phyloP scores from a whole-genome alignment of 257 asterid species.

The Linderniella brevidens region DNA sequence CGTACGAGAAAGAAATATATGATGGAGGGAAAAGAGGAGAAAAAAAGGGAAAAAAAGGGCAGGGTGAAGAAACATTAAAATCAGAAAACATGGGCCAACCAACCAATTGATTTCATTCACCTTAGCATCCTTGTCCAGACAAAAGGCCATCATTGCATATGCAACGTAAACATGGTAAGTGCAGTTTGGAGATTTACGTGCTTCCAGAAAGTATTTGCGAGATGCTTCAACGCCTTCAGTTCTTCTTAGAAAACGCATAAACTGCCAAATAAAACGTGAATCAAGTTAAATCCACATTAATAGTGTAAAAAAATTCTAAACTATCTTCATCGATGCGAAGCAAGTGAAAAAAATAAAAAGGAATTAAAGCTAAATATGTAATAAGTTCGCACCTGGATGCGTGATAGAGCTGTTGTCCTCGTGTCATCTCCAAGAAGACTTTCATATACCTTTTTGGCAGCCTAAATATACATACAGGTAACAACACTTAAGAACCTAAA shows the following conservation, averaged over 20 bases:
- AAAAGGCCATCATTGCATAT: conserved; percentile 93
- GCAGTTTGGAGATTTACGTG: conserved; percentile 87
- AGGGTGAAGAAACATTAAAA: too few species aligned
- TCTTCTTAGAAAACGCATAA: conserved; percentile 75
- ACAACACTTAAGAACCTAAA: too few species aligned
- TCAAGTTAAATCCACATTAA: too few species aligned
- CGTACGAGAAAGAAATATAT: too few species aligned
- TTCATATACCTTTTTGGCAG: conserved; percentile 80
- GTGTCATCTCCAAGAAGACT: conserved; percentile 72
- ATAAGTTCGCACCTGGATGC: conserved; percentile 63
- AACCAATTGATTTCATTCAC: too few species aligned
- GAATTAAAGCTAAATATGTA: neutral
- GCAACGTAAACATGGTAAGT: conserved; percentile 96
- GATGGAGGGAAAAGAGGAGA: too few species aligned
- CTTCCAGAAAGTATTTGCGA: conserved; percentile 79
- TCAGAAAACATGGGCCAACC: too few species aligned
- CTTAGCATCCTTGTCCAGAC: conserved; percentile 96
- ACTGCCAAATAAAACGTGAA: conserved; percentile 36
- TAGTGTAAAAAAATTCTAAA: too few species aligned
- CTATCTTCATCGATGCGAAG: too few species aligned
- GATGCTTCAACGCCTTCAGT: conserved; percentile 97
- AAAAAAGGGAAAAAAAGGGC: too few species aligned
- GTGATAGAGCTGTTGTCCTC: conserved; percentile 69
- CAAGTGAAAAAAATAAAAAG: too few species aligned
- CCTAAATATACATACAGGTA: conserved; percentile 33